These are phyloP conservation scores for Pinus albicaulis DNA, from an alignment of 75 land plant species.

Conservation along the genomic window DNA sequence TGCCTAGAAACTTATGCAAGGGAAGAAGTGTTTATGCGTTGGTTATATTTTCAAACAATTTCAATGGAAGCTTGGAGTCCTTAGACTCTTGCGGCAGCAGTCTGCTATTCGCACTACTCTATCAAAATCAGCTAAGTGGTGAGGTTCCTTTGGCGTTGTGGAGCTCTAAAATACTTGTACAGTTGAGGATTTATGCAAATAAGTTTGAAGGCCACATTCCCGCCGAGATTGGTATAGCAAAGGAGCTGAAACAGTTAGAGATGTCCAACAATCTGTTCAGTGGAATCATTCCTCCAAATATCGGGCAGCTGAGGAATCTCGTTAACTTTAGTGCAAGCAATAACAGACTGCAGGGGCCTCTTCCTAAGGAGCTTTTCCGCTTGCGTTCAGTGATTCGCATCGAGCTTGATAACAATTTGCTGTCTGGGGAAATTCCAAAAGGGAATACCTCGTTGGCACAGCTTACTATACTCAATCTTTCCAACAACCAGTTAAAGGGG, in stretches of 20 bases:
- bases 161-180: constrained; percentile 16
- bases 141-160: constrained; percentile 24
- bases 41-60: too few relatives aligned
- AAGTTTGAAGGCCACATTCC: constrained; percentile 12
- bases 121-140: too few relatives aligned
- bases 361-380: constrained; percentile 11
- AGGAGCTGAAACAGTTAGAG: constrained; percentile 1
- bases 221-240: neutral
- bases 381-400: constrained; percentile 7
- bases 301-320: constrained; percentile 10
- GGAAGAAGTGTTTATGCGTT: too few relatives aligned
- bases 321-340: neutral
- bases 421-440: constrained; percentile 16
- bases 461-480: constrained; percentile 17
- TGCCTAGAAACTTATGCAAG: neutral
- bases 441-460: constrained; percentile 4
- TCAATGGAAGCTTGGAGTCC: too few relatives aligned
- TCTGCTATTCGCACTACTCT: too few relatives aligned
- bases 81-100: too few relatives aligned
- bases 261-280: constrained; percentile 18
- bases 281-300: constrained; percentile 28
- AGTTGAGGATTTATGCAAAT: constrained; percentile 13
- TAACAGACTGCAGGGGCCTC: constrained; percentile 22
- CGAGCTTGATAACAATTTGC: constrained; percentile 24
- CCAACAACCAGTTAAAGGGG: constrained; percentile 27